A percentile compares a stretch with the other conserved stretches of the same genome.
phyloP scores from a whole-genome alignment of 2,329 filamentous ascomycete species.

The Beauveria sp. region DNA sequence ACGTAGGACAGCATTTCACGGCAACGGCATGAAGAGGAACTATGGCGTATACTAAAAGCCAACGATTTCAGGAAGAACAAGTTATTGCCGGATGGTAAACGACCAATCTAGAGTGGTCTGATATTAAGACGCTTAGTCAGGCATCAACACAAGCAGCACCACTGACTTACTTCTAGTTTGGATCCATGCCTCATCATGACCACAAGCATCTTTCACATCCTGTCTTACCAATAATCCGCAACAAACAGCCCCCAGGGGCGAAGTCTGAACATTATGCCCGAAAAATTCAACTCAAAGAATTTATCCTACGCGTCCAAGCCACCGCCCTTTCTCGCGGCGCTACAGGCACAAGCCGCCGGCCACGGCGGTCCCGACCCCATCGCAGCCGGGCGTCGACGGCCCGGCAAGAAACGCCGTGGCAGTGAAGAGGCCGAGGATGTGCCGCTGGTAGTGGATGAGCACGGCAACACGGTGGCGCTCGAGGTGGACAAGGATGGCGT shows the following conservation, averaged over 20 bases:
- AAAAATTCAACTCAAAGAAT: slow-evolving; percentile 57
- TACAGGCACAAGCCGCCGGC: slow-evolving; percentile 39
- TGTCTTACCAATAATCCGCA: not conserved
- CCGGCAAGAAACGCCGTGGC: slow-evolving; percentile 46
- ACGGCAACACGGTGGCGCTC: slow-evolving; percentile 54
- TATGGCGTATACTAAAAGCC: too few species aligned
- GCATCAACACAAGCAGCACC: not conserved
- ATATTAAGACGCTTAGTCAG: not conserved
- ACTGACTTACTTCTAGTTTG: not conserved
- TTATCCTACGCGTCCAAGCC: slow-evolving; percentile 50
- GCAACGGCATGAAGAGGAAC: not conserved
- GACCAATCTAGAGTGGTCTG: not conserved
- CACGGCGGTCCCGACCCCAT: slow-evolving; percentile 45
- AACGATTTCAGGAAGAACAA: not conserved
- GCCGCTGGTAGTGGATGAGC: slow-evolving; percentile 67
- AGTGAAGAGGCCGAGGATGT: slow-evolving; percentile 70
- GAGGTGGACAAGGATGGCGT: slow-evolving; percentile 36
- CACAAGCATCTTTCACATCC: not conserved
- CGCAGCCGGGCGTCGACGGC: slow-evolving; percentile 41
- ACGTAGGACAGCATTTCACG: not conserved
- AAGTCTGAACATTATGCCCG: slow-evolving; percentile 23
- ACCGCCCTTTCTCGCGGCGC: slow-evolving; percentile 46
- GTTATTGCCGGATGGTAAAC: not conserved
- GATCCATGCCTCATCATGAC: not conserved
- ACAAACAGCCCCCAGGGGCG: not conserved